A percentile compares a stretch with the other conserved stretches of the same genome.
Evolutionary conservation across 371 early-diverging fungal genomes (phyloP).

Genomic region (Dichotomocladium elegans): DNA sequence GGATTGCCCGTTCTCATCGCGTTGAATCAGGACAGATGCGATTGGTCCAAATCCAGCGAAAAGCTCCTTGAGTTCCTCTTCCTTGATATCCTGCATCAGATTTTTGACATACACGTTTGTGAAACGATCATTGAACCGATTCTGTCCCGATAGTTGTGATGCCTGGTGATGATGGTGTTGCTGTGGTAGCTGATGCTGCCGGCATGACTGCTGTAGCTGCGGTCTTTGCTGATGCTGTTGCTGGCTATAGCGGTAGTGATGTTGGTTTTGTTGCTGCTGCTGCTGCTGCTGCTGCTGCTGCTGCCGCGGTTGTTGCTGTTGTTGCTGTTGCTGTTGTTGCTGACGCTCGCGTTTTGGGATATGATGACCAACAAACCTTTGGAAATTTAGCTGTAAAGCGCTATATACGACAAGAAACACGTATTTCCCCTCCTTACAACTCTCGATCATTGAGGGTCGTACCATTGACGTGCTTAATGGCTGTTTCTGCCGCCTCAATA

Average conservation of each 20-base stretch:
- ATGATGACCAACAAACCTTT: constrained; percentile 76
- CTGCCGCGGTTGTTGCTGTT: background rate
- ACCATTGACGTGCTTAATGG: constrained; percentile 95
- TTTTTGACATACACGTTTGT: constrained; percentile 99
- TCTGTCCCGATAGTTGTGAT: background rate
- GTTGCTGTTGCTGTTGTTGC: constrained; percentile 25
- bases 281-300: background rate
- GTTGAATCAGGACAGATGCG: constrained; percentile 74
- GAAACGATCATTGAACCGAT: constrained; percentile 72
- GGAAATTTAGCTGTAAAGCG: background rate
- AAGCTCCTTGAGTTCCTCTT: constrained; percentile 81
- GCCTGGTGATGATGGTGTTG: too few species aligned
- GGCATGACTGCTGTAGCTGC: background rate
- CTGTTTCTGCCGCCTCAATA: constrained; percentile 89
- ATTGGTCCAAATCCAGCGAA: constrained; percentile 87
- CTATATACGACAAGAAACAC: background rate
- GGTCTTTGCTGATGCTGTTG: constrained; percentile 19
- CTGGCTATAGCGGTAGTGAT: background rate
- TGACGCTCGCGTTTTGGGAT: constrained; percentile 87
- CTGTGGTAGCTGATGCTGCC: constrained; percentile 66
- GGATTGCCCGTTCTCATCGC: constrained; percentile 79
- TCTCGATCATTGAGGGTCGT: constrained; percentile 93
- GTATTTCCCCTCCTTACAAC: constrained; percentile 46
- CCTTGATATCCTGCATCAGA: constrained; percentile 79
- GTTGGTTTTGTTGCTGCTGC: background rate